Conservation (phyloP, 768 basidiomycete genomes). For the Saitozyma sp. region DNA sequence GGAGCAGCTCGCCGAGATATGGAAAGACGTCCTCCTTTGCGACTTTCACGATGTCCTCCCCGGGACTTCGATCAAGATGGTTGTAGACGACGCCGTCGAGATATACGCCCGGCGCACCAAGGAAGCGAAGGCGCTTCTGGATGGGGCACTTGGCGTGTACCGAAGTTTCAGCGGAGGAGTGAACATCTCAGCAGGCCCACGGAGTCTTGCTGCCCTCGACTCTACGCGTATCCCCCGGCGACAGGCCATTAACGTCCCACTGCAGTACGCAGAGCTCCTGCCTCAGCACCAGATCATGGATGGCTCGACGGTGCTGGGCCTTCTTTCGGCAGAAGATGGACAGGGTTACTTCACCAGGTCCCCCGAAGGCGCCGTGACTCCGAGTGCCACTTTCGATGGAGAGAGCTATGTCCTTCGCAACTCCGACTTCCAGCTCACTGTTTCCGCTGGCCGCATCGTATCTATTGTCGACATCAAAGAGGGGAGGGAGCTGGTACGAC, state of each 20-base stretch:
- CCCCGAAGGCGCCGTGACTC: neutral
- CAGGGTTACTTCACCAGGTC: neutral
- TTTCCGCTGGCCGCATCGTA: constrained; percentile 20
- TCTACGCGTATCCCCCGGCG: neutral
- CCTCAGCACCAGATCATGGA: neutral
- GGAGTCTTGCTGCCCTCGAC: neutral
- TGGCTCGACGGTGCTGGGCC: no score
- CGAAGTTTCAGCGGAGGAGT: no score
- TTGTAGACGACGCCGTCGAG: no score
- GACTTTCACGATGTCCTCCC: constrained; percentile 65
- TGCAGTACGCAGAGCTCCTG: no score
- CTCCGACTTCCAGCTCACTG: constrained; percentile 7
- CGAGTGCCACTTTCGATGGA: constrained; percentile 5
- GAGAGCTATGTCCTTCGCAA: constrained; percentile 13
- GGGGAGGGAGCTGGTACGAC: constrained; percentile 18
- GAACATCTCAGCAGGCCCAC: no score
- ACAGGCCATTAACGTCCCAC: neutral
- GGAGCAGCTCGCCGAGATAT: constrained; percentile 67
- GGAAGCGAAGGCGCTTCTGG: constrained; percentile 8
- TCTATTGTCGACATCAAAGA: constrained; percentile 12
- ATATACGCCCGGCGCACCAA: constrained; percentile 53
- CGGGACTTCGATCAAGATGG: constrained; percentile 27
- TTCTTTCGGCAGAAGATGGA: no score
- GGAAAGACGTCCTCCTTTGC: constrained; percentile 75
- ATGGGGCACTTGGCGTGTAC: no score